A percentile compares a stretch with the other conserved stretches of the same genome.
Evolutionary conservation across 176 grass and related monocot genomes (phyloP).

Genomic region (Carex scoparia): DNA sequence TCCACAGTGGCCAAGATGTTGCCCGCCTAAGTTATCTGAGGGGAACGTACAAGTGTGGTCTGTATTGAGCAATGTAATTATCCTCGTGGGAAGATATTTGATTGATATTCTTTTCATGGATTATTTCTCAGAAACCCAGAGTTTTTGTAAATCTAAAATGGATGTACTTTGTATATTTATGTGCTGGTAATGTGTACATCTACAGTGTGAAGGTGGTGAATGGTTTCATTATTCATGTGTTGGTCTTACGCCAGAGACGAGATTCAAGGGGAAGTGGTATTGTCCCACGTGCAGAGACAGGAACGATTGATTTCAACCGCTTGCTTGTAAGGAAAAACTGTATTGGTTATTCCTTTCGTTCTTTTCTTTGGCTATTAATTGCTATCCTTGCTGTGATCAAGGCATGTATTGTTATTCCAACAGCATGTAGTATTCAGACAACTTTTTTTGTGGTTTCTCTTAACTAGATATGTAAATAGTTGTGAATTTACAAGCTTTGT

Average conservation of each 20-base stretch:
- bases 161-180: not conserved
- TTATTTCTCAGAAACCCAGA: not conserved
- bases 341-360: not conserved
- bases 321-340: not conserved
- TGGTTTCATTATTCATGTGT: slow-evolving; percentile 99
- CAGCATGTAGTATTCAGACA: not conserved
- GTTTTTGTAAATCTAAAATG: not conserved
- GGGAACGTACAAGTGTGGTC: not conserved
- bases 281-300: slow-evolving; percentile 82
- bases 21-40: not conserved
- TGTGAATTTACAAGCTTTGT: not conserved
- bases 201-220: slow-evolving; percentile 97
- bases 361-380: not conserved
- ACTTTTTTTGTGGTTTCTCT: not conserved
- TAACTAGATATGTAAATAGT: slow-evolving; percentile 13
- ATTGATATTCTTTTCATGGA: not conserved
- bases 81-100: not conserved
- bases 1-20: too few species aligned
- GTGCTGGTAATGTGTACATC: slow-evolving; percentile 18
- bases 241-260: slow-evolving; percentile 91
- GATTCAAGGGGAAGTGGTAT: slow-evolving; percentile 99
- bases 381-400: not conserved
- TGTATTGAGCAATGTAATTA: not conserved
- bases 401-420: not conserved
- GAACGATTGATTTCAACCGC: slow-evolving; percentile 1